Percentiles rank a stretch among this genome's conserved stretches.
phyloP scores from a whole-genome alignment of 1,284 basidiomycete genomes.

The Ganoderma meredithae region DNA sequence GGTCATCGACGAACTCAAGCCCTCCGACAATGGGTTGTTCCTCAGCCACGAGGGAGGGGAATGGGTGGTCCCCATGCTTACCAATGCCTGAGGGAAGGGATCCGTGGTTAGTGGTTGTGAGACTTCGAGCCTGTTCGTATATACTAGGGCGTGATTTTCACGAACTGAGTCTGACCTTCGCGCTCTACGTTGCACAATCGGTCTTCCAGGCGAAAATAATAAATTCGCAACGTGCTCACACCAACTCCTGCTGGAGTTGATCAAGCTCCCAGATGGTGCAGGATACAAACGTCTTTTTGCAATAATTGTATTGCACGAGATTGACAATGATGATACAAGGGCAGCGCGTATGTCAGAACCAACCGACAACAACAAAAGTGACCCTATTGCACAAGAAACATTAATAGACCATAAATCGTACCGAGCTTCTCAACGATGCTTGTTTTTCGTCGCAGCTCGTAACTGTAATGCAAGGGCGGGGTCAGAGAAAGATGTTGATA shows the following conservation, averaged over 20 bases:
- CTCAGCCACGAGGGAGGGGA: slow-evolving; percentile 38
- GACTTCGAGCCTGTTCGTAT: background rate
- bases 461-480: background rate
- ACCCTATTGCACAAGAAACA: background rate
- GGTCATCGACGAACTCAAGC: slow-evolving; percentile 39
- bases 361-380: background rate
- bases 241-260: too few relatives aligned
- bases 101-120: background rate
- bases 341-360: background rate
- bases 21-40: slow-evolving; percentile 43
- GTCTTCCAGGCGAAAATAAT: too few relatives aligned
- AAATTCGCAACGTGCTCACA: too few relatives aligned
- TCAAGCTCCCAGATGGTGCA: too few relatives aligned
- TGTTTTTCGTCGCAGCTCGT: background rate
- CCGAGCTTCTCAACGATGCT: background rate
- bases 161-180: too few relatives aligned
- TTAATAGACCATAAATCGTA: slow-evolving; percentile 4
- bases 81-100: background rate
- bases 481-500: background rate
- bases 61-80: background rate
- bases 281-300: too few relatives aligned
- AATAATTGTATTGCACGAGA: background rate
- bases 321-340: background rate
- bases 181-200: too few relatives aligned
- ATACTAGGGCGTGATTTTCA: too few relatives aligned